Conservation (phyloP, 2,329 filamentous ascomycete species). For the Xylariales sp. region DNA sequence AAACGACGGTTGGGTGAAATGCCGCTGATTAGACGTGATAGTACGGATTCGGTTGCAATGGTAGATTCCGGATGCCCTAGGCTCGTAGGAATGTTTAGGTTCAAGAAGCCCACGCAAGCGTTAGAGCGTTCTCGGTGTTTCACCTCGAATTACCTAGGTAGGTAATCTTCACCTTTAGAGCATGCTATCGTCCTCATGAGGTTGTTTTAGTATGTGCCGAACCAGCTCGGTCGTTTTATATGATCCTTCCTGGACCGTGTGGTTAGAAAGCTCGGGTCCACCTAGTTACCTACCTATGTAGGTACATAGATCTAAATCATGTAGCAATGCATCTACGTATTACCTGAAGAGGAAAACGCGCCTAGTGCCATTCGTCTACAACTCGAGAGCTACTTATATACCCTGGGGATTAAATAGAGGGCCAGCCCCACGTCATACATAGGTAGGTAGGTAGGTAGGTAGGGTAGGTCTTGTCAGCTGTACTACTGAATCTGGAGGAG, state of each 20-base stretch:
- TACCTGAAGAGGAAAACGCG: no score
- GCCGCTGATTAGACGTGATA: no score
- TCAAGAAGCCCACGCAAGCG: no score
- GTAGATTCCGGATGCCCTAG: no score
- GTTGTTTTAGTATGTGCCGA: neutral
- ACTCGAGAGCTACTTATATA: neutral
- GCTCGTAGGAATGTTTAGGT: no score
- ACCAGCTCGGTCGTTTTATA: neutral
- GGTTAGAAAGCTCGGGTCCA: neutral
- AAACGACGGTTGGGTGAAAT: no score
- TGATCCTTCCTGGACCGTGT: neutral
- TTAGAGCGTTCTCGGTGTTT: neutral
- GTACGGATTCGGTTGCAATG: no score
- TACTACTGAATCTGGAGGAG: no score
- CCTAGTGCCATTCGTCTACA: no score
- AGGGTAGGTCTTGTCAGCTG: no score
- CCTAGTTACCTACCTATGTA: neutral
- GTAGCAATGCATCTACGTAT: neutral
- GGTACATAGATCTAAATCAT: neutral
- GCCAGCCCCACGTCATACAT: slow-evolving; percentile 11
- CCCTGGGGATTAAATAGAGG: slow-evolving; percentile 12
- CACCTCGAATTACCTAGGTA: neutral
- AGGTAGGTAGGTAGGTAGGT: neutral
- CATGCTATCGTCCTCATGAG: neutral
- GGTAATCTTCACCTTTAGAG: neutral